Evolutionary conservation across 306 rosid genomes (phyloP).

Genomic region (Elaeagnus macrophylla): DNA sequence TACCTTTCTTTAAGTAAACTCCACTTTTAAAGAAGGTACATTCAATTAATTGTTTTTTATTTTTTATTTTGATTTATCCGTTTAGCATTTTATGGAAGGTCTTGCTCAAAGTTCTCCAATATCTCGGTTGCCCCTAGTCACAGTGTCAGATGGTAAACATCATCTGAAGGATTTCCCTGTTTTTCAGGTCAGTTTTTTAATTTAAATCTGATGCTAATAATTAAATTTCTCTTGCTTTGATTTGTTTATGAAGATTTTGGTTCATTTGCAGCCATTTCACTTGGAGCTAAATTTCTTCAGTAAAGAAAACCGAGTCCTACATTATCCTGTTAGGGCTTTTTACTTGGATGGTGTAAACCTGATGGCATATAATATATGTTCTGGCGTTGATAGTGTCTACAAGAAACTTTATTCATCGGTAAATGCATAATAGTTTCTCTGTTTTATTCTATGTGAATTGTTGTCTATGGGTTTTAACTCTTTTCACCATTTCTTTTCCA

Average conservation of each 20-base stretch:
- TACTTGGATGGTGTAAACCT: slow-evolving; percentile 76
- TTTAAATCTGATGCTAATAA: slow-evolving; percentile 16
- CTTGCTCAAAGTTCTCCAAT: slow-evolving; percentile 81
- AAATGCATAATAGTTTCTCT: slow-evolving; percentile 24
- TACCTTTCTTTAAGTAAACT: background rate
- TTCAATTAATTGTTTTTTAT: background rate
- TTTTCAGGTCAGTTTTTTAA: slow-evolving; percentile 45
- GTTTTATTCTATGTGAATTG: slow-evolving; percentile 13
- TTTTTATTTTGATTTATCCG: slow-evolving; percentile 18
- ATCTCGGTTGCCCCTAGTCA: slow-evolving; percentile 84
- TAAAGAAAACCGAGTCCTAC: slow-evolving; percentile 90
- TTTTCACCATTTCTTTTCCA: slow-evolving; percentile 26
- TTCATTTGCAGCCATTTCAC: slow-evolving; percentile 72
- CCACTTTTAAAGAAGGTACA: slow-evolving; percentile 1
- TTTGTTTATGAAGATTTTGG: slow-evolving; percentile 25
- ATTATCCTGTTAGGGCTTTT: slow-evolving; percentile 90
- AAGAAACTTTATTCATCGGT: slow-evolving; percentile 84
- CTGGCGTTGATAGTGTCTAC: slow-evolving; percentile 73
- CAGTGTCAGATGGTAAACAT: slow-evolving; percentile 71
- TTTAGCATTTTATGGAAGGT: slow-evolving; percentile 97
- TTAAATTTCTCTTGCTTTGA: slow-evolving; percentile 17
- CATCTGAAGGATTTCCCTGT: slow-evolving; percentile 83
- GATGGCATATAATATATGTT: slow-evolving; percentile 65
- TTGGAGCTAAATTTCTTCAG: slow-evolving; percentile 94
- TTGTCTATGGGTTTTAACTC: slow-evolving; percentile 20